Percentiles rank a stretch among this genome's conserved stretches.
Evolutionary conservation across 2,329 filamentous ascomycete species (phyloP).

Genomic region (Claviceps capensis): DNA sequence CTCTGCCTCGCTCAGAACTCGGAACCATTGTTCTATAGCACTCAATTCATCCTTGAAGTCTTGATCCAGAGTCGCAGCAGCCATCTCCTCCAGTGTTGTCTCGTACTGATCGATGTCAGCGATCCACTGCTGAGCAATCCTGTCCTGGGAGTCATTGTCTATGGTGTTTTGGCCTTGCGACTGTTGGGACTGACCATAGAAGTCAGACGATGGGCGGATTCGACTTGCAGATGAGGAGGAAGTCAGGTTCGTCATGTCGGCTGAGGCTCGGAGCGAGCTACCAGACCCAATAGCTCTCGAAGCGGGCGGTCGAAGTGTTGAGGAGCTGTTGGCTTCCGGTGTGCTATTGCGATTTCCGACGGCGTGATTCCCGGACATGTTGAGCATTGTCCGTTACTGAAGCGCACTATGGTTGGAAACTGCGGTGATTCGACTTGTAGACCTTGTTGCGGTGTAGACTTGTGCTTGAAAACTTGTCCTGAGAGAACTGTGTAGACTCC

Average conservation of each 20-base stretch:
- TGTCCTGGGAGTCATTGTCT: constrained; percentile 75
- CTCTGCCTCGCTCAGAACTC: constrained; percentile 91
- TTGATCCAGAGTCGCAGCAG: constrained; percentile 93
- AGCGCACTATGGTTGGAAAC: not conserved
- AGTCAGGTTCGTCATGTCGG: constrained; percentile 81
- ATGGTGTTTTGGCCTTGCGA: constrained; percentile 51
- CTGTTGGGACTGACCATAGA: constrained; percentile 68
- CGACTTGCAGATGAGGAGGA: constrained; percentile 55
- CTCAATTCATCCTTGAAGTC: constrained; percentile 99
- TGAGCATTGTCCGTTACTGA: constrained; percentile 31
- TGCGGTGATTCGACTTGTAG: not conserved
- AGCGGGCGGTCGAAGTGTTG: constrained; percentile 68
- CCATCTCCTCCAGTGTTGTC: constrained; percentile 98
- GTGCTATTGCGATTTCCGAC: constrained; percentile 92
- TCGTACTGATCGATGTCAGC: constrained; percentile 98
- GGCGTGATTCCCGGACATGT: constrained; percentile 54
- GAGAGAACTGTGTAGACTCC: constrained; percentile 35
- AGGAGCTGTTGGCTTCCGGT: constrained; percentile 73
- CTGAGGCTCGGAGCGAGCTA: constrained; percentile 84
- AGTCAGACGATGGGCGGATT: constrained; percentile 88
- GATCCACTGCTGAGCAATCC: constrained; percentile 95
- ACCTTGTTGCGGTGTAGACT: not conserved
- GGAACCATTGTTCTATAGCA: constrained; percentile 99
- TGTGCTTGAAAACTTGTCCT: constrained; percentile 8
- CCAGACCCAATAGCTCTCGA: constrained; percentile 65